Percentiles rank a stretch among this genome's conserved stretches.
Evolutionary conservation across 331 rosid species (phyloP).

Genomic region (Prunus yedoensis): DNA sequence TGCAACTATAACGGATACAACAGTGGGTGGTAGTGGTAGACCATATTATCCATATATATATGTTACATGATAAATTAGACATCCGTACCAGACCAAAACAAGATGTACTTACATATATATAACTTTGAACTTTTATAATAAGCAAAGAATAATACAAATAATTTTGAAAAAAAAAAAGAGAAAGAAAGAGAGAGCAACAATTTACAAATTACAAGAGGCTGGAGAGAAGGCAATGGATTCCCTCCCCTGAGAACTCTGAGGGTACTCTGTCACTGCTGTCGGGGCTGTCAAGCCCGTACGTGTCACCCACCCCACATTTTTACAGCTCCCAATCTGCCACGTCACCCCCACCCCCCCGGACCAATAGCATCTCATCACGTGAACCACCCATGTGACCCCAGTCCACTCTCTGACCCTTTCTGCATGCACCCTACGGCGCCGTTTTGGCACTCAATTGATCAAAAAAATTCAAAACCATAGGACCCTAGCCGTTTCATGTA

Average conservation of each 20-base stretch:
- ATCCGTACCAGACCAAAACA: neutral
- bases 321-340: slow-evolving; percentile 31
- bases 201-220: slow-evolving; percentile 11
- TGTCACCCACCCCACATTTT: slow-evolving; percentile 30
- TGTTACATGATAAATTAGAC: too few relatives aligned
- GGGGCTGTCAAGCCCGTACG: slow-evolving; percentile 42
- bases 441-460: neutral
- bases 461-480: too few relatives aligned
- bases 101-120: neutral
- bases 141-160: slow-evolving; percentile 10
- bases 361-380: slow-evolving; percentile 61
- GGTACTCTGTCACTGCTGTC: slow-evolving; percentile 31
- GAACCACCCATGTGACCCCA: slow-evolving; percentile 48
- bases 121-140: neutral
- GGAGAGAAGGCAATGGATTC: slow-evolving; percentile 37
- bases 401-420: neutral
- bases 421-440: slow-evolving; percentile 33
- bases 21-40: too few relatives aligned
- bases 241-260: slow-evolving; percentile 36
- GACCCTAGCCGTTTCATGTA: too few relatives aligned
- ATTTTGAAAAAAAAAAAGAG: neutral
- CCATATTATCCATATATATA: too few relatives aligned
- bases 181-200: neutral
- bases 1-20: too few relatives aligned
- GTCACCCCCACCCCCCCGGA: slow-evolving; percentile 18